These are phyloP conservation scores for Oryza brachyantha DNA, from an alignment of 176 grass and related monocot species.

Conservation along the genomic window DNA sequence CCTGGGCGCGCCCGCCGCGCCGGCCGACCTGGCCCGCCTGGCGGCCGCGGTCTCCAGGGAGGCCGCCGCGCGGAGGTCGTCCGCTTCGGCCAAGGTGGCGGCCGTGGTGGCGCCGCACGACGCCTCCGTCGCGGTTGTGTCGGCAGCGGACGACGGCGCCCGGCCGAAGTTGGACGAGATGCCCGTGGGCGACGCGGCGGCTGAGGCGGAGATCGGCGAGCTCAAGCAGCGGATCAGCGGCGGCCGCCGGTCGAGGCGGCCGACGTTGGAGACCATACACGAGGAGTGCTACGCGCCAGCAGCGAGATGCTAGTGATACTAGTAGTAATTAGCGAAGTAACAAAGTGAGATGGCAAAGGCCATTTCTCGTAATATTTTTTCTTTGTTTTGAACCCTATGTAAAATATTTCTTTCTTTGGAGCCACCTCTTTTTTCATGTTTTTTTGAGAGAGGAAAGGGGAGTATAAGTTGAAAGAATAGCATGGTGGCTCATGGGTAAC, in stretches of 20 bases:
- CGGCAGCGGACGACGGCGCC: background rate
- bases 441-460: constrained; percentile 38
- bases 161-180: constrained; percentile 47
- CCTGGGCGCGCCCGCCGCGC: constrained; percentile 35
- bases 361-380: background rate
- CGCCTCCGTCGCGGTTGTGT: background rate
- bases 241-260: constrained; percentile 55
- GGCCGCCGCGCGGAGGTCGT: constrained; percentile 14
- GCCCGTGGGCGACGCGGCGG: constrained; percentile 40
- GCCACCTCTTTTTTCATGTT: constrained; percentile 41
- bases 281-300: constrained; percentile 56
- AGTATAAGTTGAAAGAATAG: background rate
- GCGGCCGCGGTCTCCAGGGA: constrained; percentile 50
- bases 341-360: constrained; percentile 30
- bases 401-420: constrained; percentile 14
- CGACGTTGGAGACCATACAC: constrained; percentile 74
- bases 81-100: constrained; percentile 50
- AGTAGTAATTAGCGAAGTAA: background rate
- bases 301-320: constrained; percentile 20
- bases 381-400: background rate
- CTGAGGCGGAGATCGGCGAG: constrained; percentile 57
- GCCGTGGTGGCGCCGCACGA: constrained; percentile 29
- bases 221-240: constrained; percentile 68
- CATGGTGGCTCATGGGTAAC: background rate
- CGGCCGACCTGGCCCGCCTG: constrained; percentile 52